Evolutionary conservation across 768 basidiomycete species (phyloP).

Genomic region (Termitomyces sp.): DNA sequence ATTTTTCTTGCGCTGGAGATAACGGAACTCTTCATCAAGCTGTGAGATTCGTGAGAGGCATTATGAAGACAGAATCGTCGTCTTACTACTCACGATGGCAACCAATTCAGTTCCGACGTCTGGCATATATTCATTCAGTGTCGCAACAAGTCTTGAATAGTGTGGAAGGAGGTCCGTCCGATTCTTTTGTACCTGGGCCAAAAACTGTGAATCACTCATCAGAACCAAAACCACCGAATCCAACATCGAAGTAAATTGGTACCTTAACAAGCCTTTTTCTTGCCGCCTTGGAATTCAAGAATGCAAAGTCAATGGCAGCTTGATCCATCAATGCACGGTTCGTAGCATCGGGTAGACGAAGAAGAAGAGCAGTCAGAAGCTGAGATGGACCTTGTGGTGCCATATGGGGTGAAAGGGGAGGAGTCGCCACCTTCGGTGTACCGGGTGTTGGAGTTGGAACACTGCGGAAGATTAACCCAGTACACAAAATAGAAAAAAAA

Average conservation of each 20-base stretch:
- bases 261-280: slow-evolving; percentile 90
- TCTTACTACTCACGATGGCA: slow-evolving; percentile 57
- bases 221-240: slow-evolving; percentile 1
- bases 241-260: background rate
- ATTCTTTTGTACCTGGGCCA: slow-evolving; percentile 81
- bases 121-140: slow-evolving; percentile 88
- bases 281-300: slow-evolving; percentile 95
- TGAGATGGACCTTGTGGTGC: slow-evolving; percentile 91
- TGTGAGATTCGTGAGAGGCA: slow-evolving; percentile 25
- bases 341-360: slow-evolving; percentile 91
- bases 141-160: slow-evolving; percentile 88
- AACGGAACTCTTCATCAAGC: slow-evolving; percentile 97
- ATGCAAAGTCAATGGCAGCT: slow-evolving; percentile 92
- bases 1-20: slow-evolving; percentile 91
- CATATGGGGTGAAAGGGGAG: slow-evolving; percentile 64
- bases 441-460: slow-evolving; percentile 62
- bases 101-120: slow-evolving; percentile 86
- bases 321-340: slow-evolving; percentile 89
- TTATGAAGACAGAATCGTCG: background rate
- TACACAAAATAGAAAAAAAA: slow-evolving; percentile 10
- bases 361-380: slow-evolving; percentile 84
- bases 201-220: slow-evolving; percentile 46
- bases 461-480: slow-evolving; percentile 22
- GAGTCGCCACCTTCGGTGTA: slow-evolving; percentile 59
- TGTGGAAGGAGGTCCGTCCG: slow-evolving; percentile 90